Base-by-base conservation (phyloP, 2,329 filamentous ascomycete species). In the Plectosphaerella sp. region DNA sequence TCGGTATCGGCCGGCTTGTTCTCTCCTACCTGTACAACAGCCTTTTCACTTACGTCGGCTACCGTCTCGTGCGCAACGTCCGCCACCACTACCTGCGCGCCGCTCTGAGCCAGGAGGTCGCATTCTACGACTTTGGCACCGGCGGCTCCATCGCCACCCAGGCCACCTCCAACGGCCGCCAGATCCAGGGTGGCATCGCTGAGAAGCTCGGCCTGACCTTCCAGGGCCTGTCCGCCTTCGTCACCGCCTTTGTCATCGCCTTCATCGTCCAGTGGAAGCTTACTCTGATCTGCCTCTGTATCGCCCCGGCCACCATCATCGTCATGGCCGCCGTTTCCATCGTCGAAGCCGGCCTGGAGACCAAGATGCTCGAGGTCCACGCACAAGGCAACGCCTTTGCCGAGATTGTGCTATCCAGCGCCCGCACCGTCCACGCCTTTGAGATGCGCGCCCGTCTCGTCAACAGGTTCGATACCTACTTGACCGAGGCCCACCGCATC, bases 1-100 rank as follows among this genome's bases (percentile, higher is more conserved):
- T 84, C 12, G 82, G 82, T 58, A 67, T 83, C 48, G 80, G 65
- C 0, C 75, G 78, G 45, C 78, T 83, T 53, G 60, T 67, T 20
- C 63, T 80, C 15, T 70, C 75, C 12, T 84, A 83, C 55, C 60
- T 72, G 16, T 72, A 73, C 61, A 71, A 71, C 46, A 60, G 66
- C 3, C 64, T 69, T 47, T 62, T 80, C 18, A 80, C 75, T 3
- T 74, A 80, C 39, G 69, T 76, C 4, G 77, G 78, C 2, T 75
- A 76, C 49, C 69, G 77, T 10, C 76, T 77, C 4, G 77, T 77
- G 3, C 73, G 76, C 52, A 74, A 69, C 33, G 65, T 74, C 33
- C 68, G 80, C 10, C 69, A 74, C 47, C 70, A 70, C 24, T 83
- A 80, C 55, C 67, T 83, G 9, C 71, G 74, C 36, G 67, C 72